phyloP scores from a whole-genome alignment of 2,329 filamentous ascomycete species.

The Paraphaeosphaeria minitans region DNA sequence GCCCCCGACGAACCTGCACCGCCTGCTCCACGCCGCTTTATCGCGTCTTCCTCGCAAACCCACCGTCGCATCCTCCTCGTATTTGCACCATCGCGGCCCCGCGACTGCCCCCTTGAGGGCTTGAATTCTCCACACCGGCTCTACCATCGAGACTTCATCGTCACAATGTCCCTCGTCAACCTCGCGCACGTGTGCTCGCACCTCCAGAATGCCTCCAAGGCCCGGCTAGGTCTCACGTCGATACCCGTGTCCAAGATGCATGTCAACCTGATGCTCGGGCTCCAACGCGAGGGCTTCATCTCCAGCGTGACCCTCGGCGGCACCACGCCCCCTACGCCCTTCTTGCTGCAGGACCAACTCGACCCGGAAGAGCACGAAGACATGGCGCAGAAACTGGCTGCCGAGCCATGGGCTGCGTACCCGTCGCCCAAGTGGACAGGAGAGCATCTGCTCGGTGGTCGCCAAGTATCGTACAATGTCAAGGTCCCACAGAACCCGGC shows the following conservation, averaged over 20 bases:
- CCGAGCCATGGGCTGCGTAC: constrained; percentile 50
- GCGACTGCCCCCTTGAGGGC: constrained; percentile 39
- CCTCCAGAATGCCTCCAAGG: constrained; percentile 84
- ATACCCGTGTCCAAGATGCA: constrained; percentile 81
- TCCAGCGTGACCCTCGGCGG: constrained; percentile 78
- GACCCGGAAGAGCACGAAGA: constrained; percentile 33
- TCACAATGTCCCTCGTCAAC: constrained; percentile 72
- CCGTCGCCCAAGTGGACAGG: constrained; percentile 14
- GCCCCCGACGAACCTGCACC: constrained; percentile 16
- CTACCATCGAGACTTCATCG: constrained; percentile 8
- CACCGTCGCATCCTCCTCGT: background rate
- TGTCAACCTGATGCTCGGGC: constrained; percentile 72
- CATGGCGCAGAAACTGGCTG: constrained; percentile 40
- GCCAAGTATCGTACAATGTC: constrained; percentile 29
- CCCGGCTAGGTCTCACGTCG: constrained; percentile 83
- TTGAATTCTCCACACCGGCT: constrained; percentile 10
- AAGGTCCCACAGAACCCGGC: constrained; percentile 66
- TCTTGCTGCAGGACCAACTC: constrained; percentile 38
- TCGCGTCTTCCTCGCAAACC: background rate
- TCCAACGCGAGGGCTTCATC: constrained; percentile 84
- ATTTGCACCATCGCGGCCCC: constrained; percentile 7
- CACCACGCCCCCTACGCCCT: constrained; percentile 54
- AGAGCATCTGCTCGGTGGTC: constrained; percentile 23
- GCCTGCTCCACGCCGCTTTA: constrained; percentile 1
- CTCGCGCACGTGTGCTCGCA: constrained; percentile 85